phyloP scores from a whole-genome alignment of 441 rosid genomes.

The Jatropha multifida region DNA sequence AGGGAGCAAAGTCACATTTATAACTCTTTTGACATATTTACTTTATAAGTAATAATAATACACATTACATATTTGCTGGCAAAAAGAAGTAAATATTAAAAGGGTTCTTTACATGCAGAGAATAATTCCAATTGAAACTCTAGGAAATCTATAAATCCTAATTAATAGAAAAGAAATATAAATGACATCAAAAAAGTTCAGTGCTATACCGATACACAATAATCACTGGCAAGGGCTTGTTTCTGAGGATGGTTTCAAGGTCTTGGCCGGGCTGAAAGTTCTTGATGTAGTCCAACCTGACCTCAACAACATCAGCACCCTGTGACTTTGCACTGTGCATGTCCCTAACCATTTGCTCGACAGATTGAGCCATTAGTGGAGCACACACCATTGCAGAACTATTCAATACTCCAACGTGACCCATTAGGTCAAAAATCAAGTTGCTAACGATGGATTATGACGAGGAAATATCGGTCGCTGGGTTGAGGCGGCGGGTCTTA shows the following conservation, averaged over 20 bases:
- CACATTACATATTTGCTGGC: background rate
- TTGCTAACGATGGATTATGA: no score
- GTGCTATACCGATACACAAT: constrained; percentile 67
- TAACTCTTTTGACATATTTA: background rate
- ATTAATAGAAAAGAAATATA: background rate
- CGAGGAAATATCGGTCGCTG: no score
- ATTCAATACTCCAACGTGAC: constrained; percentile 20
- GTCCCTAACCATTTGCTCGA: constrained; percentile 51
- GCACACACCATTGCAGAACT: constrained; percentile 65
- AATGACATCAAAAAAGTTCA: background rate
- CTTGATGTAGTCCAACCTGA: constrained; percentile 66
- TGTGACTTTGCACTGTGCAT: constrained; percentile 54
- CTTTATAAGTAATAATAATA: background rate
- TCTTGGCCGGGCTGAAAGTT: constrained; percentile 49
- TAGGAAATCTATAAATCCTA: background rate
- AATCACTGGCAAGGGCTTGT: constrained; percentile 67
- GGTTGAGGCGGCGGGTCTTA: no score
- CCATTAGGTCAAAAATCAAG: constrained; percentile 28
- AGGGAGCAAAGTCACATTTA: background rate
- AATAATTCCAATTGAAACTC: background rate
- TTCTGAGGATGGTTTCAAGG: constrained; percentile 44
- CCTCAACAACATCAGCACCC: constrained; percentile 85
- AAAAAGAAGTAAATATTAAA: background rate
- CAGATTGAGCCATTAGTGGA: constrained; percentile 68
- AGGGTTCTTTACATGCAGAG: background rate